A percentile compares a stretch with the other conserved stretches of the same genome.
phyloP scores from a whole-genome alignment of 2,329 filamentous ascomycete species.

The Emergomyces pasteurianus region DNA sequence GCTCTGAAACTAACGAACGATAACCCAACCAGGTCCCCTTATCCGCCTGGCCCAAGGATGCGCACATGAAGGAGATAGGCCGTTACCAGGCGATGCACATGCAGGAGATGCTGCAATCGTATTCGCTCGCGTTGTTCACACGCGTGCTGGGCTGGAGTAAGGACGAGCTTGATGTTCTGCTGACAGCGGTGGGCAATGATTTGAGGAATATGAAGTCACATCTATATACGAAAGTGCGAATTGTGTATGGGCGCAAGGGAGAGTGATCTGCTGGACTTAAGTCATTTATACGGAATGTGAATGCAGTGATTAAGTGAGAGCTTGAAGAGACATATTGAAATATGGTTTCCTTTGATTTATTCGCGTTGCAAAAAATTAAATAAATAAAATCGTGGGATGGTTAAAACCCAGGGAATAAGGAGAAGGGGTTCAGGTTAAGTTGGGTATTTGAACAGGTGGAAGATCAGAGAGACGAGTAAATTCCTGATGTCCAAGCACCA shows the following conservation, averaged over 20 bases:
- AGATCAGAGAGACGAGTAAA: not conserved
- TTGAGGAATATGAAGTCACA: slow-evolving; percentile 3
- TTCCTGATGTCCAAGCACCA: not conserved
- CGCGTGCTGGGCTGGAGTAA: slow-evolving; percentile 6
- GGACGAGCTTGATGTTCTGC: slow-evolving; percentile 6
- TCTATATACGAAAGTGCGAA: slow-evolving; percentile 6
- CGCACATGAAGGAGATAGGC: slow-evolving; percentile 2
- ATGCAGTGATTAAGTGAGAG: too few species aligned
- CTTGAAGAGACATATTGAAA: too few species aligned
- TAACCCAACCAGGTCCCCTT: not conserved
- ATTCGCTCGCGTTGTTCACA: slow-evolving; percentile 8
- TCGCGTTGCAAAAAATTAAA: not conserved
- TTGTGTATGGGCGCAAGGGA: slow-evolving; percentile 6
- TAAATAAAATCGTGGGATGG: too few species aligned
- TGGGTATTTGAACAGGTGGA: not conserved
- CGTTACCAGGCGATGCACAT: slow-evolving; percentile 4
- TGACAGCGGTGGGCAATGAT: slow-evolving; percentile 3
- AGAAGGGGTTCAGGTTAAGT: not conserved
- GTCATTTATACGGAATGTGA: not conserved
- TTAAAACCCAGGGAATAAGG: not conserved
- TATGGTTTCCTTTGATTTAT: too few species aligned
- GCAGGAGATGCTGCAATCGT: slow-evolving; percentile 9
- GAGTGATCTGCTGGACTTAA: not conserved
- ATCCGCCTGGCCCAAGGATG: not conserved
- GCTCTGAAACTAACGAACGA: not conserved